These are phyloP conservation scores for Stellera chamaejasme DNA, from an alignment of 345 rosid species.

Conservation along the genomic window DNA sequence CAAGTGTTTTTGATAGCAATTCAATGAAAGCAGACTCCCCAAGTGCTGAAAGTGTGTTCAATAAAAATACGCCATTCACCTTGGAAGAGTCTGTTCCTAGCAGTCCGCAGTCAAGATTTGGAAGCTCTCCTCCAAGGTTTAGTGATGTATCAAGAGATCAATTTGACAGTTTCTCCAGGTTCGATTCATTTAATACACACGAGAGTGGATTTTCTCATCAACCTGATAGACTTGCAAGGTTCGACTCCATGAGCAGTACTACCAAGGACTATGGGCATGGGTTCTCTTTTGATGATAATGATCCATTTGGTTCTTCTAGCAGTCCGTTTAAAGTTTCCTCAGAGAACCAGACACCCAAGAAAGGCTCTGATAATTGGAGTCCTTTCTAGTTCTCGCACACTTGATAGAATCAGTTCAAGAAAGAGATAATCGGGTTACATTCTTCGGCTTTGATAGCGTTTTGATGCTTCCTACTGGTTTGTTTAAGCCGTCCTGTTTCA, in stretches of 20 bases:
- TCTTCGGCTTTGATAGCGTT: no score
- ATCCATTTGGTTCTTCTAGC: conserved; percentile 83
- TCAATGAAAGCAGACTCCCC: conserved; percentile 57
- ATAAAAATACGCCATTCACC: conserved; percentile 48
- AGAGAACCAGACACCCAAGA: conserved; percentile 48
- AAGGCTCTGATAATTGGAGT: conserved; percentile 51
- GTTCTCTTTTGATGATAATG: conserved; percentile 78
- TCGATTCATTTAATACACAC: conserved; percentile 76
- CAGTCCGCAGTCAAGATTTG: conserved; percentile 72
- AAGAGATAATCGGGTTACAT: no score
- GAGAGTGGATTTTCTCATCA: conserved; percentile 59
- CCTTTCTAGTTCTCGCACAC: conserved; percentile 34
- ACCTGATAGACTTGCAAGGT: conserved; percentile 56
- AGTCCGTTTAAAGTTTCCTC: conserved; percentile 77
- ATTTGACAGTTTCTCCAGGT: conserved; percentile 70
- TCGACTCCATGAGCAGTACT: conserved; percentile 59
- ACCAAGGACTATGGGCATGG: conserved; percentile 41
- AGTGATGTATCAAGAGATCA: conserved; percentile 68
- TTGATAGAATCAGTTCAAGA: no score
- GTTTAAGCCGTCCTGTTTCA: no score
- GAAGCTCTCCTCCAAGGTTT: conserved; percentile 74
- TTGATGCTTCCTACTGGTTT: no score
- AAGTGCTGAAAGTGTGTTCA: conserved; percentile 30
- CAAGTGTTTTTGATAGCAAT: conserved; percentile 50
- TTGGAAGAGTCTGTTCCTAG: conserved; percentile 92